Percentiles rank a stretch among this genome's conserved stretches.
Evolutionary conservation across 2,329 filamentous ascomycete genomes (phyloP).

Genomic region (Penicillium crustosum): DNA sequence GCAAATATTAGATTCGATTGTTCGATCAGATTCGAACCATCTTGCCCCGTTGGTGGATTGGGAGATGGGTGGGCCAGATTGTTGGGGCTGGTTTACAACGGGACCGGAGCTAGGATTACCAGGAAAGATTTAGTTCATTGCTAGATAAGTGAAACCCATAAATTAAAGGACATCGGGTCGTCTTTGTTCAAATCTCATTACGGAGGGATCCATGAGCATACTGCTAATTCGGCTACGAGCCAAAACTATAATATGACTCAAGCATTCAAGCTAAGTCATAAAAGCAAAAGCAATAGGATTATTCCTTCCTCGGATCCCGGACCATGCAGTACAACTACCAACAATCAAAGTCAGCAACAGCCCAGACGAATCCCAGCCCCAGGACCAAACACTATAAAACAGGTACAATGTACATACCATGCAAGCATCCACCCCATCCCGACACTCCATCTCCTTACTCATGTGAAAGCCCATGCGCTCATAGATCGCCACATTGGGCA

Average conservation of each 20-base stretch:
- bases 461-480: conserved; percentile 67
- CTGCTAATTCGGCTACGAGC: background rate
- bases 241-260: background rate
- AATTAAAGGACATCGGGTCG: background rate
- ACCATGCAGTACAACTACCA: conserved; percentile 31
- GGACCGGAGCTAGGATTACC: background rate
- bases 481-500: conserved; percentile 71
- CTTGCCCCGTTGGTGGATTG: conserved; percentile 1
- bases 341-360: background rate
- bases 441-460: conserved; percentile 65
- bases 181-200: background rate
- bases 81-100: conserved; percentile 2
- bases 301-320: conserved; percentile 21
- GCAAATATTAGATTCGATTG: background rate
- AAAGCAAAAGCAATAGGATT: background rate
- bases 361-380: background rate
- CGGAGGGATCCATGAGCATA: background rate
- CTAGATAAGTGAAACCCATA: background rate
- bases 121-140: background rate
- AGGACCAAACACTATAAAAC: background rate
- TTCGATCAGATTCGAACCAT: background rate
- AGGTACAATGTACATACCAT: conserved; percentile 40
- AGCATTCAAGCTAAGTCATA: background rate
- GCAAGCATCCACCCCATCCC: conserved; percentile 60
- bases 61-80: background rate